Evolutionary conservation across 1,284 basidiomycete species (phyloP), one percentile per base, ranked within the genome.

Genomic region (Fomitopsis pinicola): DNA sequence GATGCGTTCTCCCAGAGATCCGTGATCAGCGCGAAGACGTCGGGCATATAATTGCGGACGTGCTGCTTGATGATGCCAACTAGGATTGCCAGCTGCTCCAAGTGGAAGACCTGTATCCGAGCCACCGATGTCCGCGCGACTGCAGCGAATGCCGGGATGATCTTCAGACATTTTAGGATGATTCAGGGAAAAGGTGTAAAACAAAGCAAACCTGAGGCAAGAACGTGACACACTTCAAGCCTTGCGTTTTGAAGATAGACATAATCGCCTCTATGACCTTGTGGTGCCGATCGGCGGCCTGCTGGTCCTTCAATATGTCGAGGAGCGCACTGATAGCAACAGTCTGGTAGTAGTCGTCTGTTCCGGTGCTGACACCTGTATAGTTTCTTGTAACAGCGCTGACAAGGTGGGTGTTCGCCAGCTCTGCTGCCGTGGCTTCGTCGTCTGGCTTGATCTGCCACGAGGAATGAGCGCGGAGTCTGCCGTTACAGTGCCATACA

Each of bases 211-310:
- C 94, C 81, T 97, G 94, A 52, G 97, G 94, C 40, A 99, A 78
- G 78, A 98, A 99, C 5, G 93, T 87, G 35, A 98, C 96, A 73
- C 96, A 98, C 80, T 96, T 95, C 69, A 99, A 78, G 8, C 97
- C 94, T 73, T 99, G 95, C 0, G 96, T 98, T 76, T 97, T 95
- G 84, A 99, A 99, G 65, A 99, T 98, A 63, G 96, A 94, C 94
- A 99, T 99, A 70, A 99, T 92, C 2, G 97, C 96, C 74, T 99
- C 96, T 66, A 99, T 97, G 62, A 97, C 97, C 52, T 89, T 94
- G 75, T 95, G 89, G 69, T 98, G 95, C 69, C 95, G 89, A 64
- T 82, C 87, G 70, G 83, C 90, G 65, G 97, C 80, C 5, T 94
- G 89, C 60, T 92, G 88, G 71, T 98, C 97, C 71, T 91, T 92